Evolutionary conservation across 768 basidiomycete genomes (phyloP), one percentile per base, ranked within the genome.

Genomic region (Suillus brevipes): DNA sequence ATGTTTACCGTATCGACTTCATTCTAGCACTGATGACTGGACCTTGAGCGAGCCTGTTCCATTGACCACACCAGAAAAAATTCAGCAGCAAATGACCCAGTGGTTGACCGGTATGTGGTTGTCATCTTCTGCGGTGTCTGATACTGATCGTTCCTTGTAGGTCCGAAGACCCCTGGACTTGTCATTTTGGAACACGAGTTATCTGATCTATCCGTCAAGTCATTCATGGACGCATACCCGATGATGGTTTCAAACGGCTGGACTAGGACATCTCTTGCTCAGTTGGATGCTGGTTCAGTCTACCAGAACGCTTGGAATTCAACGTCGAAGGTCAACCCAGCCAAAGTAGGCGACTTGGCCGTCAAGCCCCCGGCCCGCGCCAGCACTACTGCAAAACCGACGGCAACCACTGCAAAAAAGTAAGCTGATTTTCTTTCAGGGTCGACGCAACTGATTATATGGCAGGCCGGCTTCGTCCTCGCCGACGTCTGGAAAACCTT

Each of bases 161-260:
- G 88, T 37, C 78, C 90, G 57, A 94, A 94, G 74, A 79, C 76
- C 12, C 89, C 92, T 3, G 96, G 96, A 40, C 83, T 96, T 28
- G 81, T 94, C 66, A 81, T 93, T 62, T 83, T 97, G 65, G 90
- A 97, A 74, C 96, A 98, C 76, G 95, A 97, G 77, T 78, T 89
- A 28, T 83, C 82, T 38, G 77, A 84, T 50, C 73, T 79, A 67
- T 80, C 89, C 38, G 88, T 94, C 25, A 69, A 80, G 43, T 85
- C 86, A 4, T 96, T 95, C 77, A 86, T 89, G 0, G 77, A 78
- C 49, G 83, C 84, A 9, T 92, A 83, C 74, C 87, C 89, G 4
- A 65, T 85, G 45, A 87, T 95, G 75, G 78, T 80, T 66, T 69
- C 81, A 6, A 87, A 88, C 68, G 89, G 88, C 13, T 98, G 95